phyloP scores from a whole-genome alignment of 2,329 filamentous ascomycete species.

The Epicoccum sorghinum region DNA sequence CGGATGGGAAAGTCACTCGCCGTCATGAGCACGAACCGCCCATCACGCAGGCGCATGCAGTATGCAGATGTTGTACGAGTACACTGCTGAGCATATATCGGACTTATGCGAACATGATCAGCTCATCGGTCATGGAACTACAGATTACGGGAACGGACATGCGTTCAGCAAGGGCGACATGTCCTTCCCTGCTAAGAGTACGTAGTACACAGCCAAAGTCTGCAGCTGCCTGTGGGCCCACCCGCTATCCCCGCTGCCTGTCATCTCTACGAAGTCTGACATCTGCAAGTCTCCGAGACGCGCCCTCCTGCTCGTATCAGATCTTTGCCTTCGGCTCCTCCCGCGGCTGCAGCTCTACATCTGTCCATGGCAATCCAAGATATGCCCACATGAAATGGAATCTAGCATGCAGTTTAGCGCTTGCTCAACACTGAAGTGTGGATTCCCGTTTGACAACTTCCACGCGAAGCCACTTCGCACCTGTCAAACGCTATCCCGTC shows the following conservation, averaged over 20 bases:
- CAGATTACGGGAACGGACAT: background rate
- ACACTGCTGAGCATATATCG: background rate
- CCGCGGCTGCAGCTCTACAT: constrained; percentile 55
- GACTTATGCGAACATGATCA: background rate
- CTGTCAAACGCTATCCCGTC: constrained; percentile 10
- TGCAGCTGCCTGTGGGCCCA: constrained; percentile 1
- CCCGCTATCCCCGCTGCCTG: background rate
- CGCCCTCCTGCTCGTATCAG: constrained; percentile 13
- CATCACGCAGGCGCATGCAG: constrained; percentile 13
- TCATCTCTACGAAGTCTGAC: background rate
- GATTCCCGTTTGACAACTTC: constrained; percentile 17
- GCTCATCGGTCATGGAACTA: background rate
- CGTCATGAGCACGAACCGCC: constrained; percentile 23
- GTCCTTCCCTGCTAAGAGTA: background rate
- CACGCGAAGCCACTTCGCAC: constrained; percentile 22
- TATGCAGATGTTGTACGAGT: constrained; percentile 10
- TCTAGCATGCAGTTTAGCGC: constrained; percentile 46
- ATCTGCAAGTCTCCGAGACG: background rate
- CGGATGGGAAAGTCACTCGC: background rate
- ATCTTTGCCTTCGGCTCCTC: constrained; percentile 36
- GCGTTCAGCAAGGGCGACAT: background rate
- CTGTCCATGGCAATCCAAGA: constrained; percentile 65
- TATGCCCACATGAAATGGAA: constrained; percentile 73
- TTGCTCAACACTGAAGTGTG: background rate
- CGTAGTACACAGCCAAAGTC: background rate